A percentile compares a stretch with the other conserved stretches of the same genome.
Conservation (phyloP, 176 grass and related monocot genomes). For the Ensete glaucum region DNA sequence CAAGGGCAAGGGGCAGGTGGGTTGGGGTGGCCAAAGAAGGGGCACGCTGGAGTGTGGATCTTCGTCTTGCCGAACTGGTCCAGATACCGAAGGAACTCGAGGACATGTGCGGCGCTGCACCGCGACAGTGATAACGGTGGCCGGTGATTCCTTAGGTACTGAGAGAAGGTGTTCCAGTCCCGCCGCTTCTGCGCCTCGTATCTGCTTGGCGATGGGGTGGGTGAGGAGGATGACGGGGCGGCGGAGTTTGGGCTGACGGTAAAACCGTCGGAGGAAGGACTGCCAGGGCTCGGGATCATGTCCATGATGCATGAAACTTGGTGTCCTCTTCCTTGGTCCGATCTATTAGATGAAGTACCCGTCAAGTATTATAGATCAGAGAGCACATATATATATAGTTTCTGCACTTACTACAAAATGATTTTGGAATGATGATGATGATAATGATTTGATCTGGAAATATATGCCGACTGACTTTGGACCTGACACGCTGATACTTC, state of each 20-base stretch:
- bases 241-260: neutral
- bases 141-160: constrained; percentile 73
- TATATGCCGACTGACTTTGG: no score
- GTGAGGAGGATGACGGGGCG: neutral
- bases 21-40: neutral
- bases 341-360: no score
- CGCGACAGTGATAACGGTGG: neutral
- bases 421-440: no score
- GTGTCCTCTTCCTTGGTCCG: no score
- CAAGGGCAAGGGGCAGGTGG: neutral
- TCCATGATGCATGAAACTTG: no score
- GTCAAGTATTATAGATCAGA: no score
- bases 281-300: no score
- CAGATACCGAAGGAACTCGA: neutral
- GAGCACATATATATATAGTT: no score
- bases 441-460: no score
- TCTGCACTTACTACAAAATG: no score
- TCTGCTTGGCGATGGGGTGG: neutral
- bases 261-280: no score
- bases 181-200: constrained; percentile 7
- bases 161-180: constrained; percentile 26
- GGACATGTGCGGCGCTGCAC: neutral
- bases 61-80: neutral
- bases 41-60: neutral
- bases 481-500: no score